Percentiles rank a stretch among this genome's conserved stretches.
Conservation (phyloP, 352 stramenopile species). For the Pythium rhizo-oryzae region DNA sequence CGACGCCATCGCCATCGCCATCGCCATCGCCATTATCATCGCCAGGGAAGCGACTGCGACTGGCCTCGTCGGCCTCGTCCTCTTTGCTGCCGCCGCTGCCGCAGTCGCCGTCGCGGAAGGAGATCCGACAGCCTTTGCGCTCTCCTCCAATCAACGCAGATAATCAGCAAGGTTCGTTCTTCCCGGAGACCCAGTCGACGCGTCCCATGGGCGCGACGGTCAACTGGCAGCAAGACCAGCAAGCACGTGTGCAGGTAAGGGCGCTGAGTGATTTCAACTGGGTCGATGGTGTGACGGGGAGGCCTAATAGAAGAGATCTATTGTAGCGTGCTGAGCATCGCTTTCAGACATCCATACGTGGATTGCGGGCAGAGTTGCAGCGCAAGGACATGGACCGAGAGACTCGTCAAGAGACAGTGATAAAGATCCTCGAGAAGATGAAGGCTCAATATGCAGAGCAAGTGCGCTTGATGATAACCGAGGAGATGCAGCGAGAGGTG, state of each 20-base stretch:
- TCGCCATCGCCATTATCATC: neutral
- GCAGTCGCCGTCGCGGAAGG: neutral
- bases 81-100: slow-evolving; percentile 8
- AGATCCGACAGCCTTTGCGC: neutral
- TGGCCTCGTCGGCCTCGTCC: slow-evolving; percentile 6
- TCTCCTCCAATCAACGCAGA: neutral
- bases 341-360: slow-evolving; percentile 54
- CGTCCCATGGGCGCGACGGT: slow-evolving; percentile 50
- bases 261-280: neutral
- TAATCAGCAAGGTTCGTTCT: slow-evolving; percentile 11
- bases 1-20: neutral
- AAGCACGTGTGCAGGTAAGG: slow-evolving; percentile 50
- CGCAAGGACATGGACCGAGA: slow-evolving; percentile 42
- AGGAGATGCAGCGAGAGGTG: slow-evolving; percentile 70
- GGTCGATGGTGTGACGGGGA: neutral
- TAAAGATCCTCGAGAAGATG: slow-evolving; percentile 69
- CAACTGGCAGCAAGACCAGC: slow-evolving; percentile 54
- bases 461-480: slow-evolving; percentile 48
- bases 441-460: slow-evolving; percentile 61
- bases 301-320: neutral
- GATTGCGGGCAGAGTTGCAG: slow-evolving; percentile 51
- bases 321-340: slow-evolving; percentile 50
- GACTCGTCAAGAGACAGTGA: slow-evolving; percentile 38
- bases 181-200: slow-evolving; percentile 62
- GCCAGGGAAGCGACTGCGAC: slow-evolving; percentile 5